Evolutionary conservation across 2,329 filamentous ascomycete species (phyloP), one percentile per base, ranked within the genome.

Genomic region (Trichoderma breve): DNA sequence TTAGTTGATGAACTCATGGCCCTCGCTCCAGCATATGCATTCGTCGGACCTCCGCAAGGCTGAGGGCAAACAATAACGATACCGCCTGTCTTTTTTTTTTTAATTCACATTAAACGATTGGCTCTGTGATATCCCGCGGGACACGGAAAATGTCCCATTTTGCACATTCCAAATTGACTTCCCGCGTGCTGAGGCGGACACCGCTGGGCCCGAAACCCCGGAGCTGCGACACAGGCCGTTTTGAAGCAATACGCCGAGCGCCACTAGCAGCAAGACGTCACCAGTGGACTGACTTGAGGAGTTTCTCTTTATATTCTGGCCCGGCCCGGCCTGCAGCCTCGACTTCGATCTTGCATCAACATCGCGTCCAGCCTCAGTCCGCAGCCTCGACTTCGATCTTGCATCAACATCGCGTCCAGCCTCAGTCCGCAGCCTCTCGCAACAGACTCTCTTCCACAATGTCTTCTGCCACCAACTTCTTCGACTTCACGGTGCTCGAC

Each of bases 401-500:
- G 71, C 72, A 73, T 74, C 61, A 53, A 60, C 62, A 47, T 61
- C 36, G 36, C 65, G 24, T 60, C 21, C 34, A 9, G 11, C 12
- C n/a, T 24, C 34, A 14, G 4, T 26, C n/a, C 30, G 4, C 36
- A 15, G 43, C 24, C 34, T 69, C 30, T 62, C 53, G 57, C 15
- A 24, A 30, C 66, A 63, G 55, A 28, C 63, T 55, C 66, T 58
- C 4, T 70, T 74, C 71, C 80, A 74, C 53, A 24, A 84, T 84
- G 82, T 77, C 82, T 71, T 83, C 82, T 57, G 82, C 82, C 65
- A 81, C 82, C 36, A 77, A 73, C 76, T 93, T 97, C 82, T 96
- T 92, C 86, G 92, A 95, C 81, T 97, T 97, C 84, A 93, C 91
- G 85, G 91, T 93, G 75, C 88, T 92, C 76, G 90, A 95, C 83